Base-by-base conservation (phyloP, 2,329 filamentous ascomycete genomes). In the Paracoccidioides lutzii region DNA sequence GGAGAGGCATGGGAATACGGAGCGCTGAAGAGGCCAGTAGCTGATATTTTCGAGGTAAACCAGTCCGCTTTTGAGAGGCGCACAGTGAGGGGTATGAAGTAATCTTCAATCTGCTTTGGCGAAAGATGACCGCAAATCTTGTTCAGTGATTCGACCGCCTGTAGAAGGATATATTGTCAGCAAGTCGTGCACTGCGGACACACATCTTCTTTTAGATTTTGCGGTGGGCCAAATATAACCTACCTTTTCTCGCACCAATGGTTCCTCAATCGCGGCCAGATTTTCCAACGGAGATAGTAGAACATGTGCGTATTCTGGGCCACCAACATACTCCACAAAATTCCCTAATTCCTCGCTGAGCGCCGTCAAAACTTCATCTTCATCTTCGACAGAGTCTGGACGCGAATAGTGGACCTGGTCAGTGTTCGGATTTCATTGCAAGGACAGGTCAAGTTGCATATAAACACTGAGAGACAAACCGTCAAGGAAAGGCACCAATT, bases 1-100 rank as follows among this genome's bases (percentile, higher is more conserved):
- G 85, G 81, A 55, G 89, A 86, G 58, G 93, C 89, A 78, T 94
- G 95, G 66, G 84, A 86, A 78, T 98, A 98, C 61, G 93, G 91
- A 51, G 84, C 82, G 70, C 88, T 93, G 77, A 91, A 98, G 60
- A 98, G 85, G 60, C 93, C 93, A 62, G 91, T 95, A 60, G 91
- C 93, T 37, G 93, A 98, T 62, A 98, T 93, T 77, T 97, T 98
- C 62, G 93, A 97, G 57, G 93, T 98, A 74, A 98, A 98, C 93
- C 93, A 98, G 76, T 98, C 93, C 74, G 93, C 93, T 81, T 97
- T 98, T 62, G 93, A 94, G 59, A 98, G 87, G 69, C 93, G 89
- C 68, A 95, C 82, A 58, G 90, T 90, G 68, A 98, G 85, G 59
- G 93, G 93, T 64, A 98, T 91, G 76, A 97, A 97, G 75, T 90